Base-by-base conservation (phyloP, 169 alveolate genomes). In the Cryptosporidium sp. region DNA sequence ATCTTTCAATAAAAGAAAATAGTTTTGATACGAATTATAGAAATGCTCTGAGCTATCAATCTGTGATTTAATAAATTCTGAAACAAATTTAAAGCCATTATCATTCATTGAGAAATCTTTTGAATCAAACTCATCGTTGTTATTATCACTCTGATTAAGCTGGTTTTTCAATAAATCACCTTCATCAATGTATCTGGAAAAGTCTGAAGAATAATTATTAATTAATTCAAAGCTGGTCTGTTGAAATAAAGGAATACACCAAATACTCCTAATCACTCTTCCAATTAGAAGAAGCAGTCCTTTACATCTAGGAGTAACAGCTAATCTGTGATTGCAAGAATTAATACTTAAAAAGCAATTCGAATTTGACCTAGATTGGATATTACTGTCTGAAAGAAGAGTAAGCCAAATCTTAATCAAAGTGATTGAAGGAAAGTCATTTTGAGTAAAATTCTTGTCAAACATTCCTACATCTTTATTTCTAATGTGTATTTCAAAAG, bases 381-480 rank as follows among this genome's bases (percentile, higher is more conserved):
- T 80, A 26, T 41, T 43, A 29, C 3, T 43, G n/a, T 80, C 89
- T n/a, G 89, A 62, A 9, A 80, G n/a, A n/a, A 80, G 65, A n/a
- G 89, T 80, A 3, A 80, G 50, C 89, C 89, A 80, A 39, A 80
- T 80, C 48, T 59, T 59, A 33, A 80, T 80, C 52, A 80, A 50
- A 23, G 59, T 59, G 9, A 80, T 26, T 5, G 55, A 35, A 14
- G 89, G 89, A 65, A 80, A 80, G 33, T 80, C 89, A n/a, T n/a
- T 21, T 18, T 26, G 62, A 50, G 69, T 7, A 6, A 43, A 16
- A 23, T n/a, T 45, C 7, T 70, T 65, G 3, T 65, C 71, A 37
- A 65, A 29, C 71, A 65, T 65, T n/a, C 23, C 84, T 1, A 33
- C 41, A 39, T 69, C 62, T 33, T 55, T 73, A 39, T 59, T 73